Percentiles rank a stretch among this genome's conserved stretches.
Conservation (phyloP, 75 land plant species). For the Larix kaempferi region DNA sequence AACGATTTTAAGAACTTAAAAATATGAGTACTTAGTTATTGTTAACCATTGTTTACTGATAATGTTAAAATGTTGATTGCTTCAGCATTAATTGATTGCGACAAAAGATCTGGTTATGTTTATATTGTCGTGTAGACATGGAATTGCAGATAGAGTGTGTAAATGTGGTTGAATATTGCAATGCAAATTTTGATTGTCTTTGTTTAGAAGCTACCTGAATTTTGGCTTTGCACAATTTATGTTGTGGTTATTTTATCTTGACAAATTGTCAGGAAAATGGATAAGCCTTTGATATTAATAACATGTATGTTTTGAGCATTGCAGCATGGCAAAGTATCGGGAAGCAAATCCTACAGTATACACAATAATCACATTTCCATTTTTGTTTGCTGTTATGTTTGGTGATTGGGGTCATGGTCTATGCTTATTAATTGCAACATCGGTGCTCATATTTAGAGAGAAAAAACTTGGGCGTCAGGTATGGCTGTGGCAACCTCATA, state of each 20-base stretch:
- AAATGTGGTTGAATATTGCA: not conserved
- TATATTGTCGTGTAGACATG: not conserved
- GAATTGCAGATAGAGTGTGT: not conserved
- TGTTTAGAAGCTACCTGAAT: not conserved
- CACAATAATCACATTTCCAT: conserved; percentile 94
- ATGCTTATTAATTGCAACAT: conserved; percentile 72
- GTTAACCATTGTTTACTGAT: too few species aligned
- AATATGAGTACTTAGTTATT: too few species aligned
- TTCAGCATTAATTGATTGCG: not conserved
- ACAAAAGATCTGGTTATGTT: not conserved
- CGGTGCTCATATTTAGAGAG: conserved; percentile 75
- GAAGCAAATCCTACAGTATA: conserved; percentile 97
- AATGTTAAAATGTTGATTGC: too few species aligned
- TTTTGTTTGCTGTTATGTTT: conserved; percentile 99
- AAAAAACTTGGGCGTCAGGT: conserved; percentile 79
- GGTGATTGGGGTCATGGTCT: conserved; percentile 99
- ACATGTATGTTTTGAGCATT: conserved; percentile 4
- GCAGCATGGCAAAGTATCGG: conserved; percentile 89
- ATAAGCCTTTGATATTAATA: conserved; percentile 2
- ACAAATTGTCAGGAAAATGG: not conserved
- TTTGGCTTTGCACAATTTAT: not conserved
- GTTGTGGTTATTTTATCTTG: not conserved
- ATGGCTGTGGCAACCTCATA: conserved; percentile 6
- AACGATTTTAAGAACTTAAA: too few species aligned
- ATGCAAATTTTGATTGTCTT: not conserved